Evolutionary conservation across 2,329 filamentous ascomycete species (phyloP), one percentile per base, ranked within the genome.

Genomic region (Talaromyces sp.): DNA sequence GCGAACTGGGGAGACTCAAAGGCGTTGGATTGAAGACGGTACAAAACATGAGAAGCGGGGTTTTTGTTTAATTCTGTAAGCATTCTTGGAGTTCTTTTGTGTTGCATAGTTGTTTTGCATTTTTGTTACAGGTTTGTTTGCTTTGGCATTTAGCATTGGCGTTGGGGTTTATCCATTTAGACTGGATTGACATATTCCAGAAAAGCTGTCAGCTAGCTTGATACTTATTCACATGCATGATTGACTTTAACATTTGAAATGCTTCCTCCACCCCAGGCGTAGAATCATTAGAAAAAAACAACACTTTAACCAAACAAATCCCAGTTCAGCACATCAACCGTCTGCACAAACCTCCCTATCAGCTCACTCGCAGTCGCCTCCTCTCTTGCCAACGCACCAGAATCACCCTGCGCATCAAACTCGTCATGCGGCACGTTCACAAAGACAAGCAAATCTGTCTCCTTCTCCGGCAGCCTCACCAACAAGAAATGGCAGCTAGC

Each of bases 391-490:
- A 88, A 82, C 56, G 87, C 88, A 68, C 90, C 87, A 64, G 90
- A 77, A 73, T 85, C 82, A 4, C 87, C 89, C 69, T 84, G 82
- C 71, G 84, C 86, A 17, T 86, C 86, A 60, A 93, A 85, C 32
- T 91, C 87, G 9, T 88, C 87, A 73, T 95, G 89, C 29, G 93
- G 93, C 54, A 96, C 89, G 75, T 96, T 97, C 70, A 96, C 85
- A 46, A 90, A 90, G 64, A 96, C 86, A 53, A 96, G 79, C 43
- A 98, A 78, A 75, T 98, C 93, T 1, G 93, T 93, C 60, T 80
- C 81, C 71, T 92, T 82, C 68, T 84, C 82, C 74, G 88, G 88
- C 53, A 98, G 81, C 17, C 93, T 83, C 60, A 97, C 78, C 46
- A 97, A 80, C 17, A 91, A 85, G 65, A 96, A 81, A 65, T 93